phyloP scores from a whole-genome alignment of 441 rosid genomes.

The Viola pubescens region DNA sequence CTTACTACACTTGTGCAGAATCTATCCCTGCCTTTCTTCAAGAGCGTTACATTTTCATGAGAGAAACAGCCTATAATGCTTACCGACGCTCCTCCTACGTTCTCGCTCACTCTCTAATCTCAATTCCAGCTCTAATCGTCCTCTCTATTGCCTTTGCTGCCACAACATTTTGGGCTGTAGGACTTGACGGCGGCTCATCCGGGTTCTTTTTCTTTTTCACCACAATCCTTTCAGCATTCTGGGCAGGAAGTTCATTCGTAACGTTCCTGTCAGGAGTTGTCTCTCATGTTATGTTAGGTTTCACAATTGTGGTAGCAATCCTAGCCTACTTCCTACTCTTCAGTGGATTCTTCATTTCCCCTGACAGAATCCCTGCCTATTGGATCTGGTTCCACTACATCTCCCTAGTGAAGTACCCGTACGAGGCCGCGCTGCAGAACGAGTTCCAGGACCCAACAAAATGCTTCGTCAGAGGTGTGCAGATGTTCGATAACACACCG shows the following conservation, averaged over 20 bases:
- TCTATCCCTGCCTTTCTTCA: constrained; percentile 78
- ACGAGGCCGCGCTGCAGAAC: constrained; percentile 61
- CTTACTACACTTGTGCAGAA: constrained; percentile 83
- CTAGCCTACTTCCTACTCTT: constrained; percentile 73
- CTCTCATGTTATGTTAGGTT: constrained; percentile 69
- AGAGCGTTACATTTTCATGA: constrained; percentile 85
- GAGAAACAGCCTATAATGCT: constrained; percentile 87
- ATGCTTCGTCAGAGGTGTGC: constrained; percentile 61
- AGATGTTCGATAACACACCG: constrained; percentile 65
- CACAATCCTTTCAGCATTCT: constrained; percentile 55
- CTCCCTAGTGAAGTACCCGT: constrained; percentile 75
- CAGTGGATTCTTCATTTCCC: constrained; percentile 81
- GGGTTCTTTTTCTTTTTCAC: constrained; percentile 67
- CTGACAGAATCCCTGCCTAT: constrained; percentile 58
- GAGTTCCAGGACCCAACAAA: constrained; percentile 54
- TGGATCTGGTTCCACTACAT: constrained; percentile 91
- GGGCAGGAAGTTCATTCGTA: constrained; percentile 77
- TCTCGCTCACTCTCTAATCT: constrained; percentile 59
- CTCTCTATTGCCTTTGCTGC: constrained; percentile 58
- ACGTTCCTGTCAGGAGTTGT: constrained; percentile 78
- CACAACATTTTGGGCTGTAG: constrained; percentile 61
- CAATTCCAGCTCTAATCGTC: constrained; percentile 55
- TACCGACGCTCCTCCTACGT: constrained; percentile 83
- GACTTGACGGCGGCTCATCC: constrained; percentile 52
- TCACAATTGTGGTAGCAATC: constrained; percentile 69